Evolutionary conservation across 768 basidiomycete genomes (phyloP), one percentile per base, ranked within the genome.

Genomic region (Holtermanniella nyarrowii): DNA sequence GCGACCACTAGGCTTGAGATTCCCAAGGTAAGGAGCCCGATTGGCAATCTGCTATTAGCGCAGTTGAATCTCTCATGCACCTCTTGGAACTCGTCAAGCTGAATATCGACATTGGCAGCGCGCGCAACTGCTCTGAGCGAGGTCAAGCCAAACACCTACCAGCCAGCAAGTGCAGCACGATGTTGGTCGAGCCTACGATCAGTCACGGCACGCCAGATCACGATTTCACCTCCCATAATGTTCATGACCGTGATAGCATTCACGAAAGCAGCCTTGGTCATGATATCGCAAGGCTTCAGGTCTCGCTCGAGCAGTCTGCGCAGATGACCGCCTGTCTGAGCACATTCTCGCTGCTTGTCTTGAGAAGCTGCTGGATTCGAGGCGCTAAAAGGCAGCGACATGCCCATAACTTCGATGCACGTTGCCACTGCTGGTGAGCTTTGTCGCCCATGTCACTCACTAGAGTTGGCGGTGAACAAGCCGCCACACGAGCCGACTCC

Each of bases 271-370:
- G 78, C 73, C 31, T 80, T 79, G 5, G 82, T 84, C 31, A 84
- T 70, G 60, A 83, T 84, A 56, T 83, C 83, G 18, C 18, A 16
- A 43, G 55, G 60, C 46, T 46, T 46, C 14, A 46, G 10, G 59
- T 90, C 86, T 41, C 80, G 71, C 56, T 81, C 85, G 43, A 90
- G 77, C 21, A 89, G 73, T 46, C 76, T 77, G 60, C 79, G 86
- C 60, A 90, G 74, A 69, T 85, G 87, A 60, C 78, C 80, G 5
- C 83, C 86, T 16, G 85, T 87, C 58, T 77, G 81, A 59, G 81
- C 71, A 60, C 88, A 91, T 69, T 91, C 88, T 57, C 88, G 86
- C 1, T 75, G 73, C 75, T 90, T 91, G 61, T 82, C 88, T 83
- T 65, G 47, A 31, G 37, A 49, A 18, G 78, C 69, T 4, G 88